Base-by-base conservation (phyloP, 1,284 basidiomycete species). In the Rhodofomes roseus region DNA sequence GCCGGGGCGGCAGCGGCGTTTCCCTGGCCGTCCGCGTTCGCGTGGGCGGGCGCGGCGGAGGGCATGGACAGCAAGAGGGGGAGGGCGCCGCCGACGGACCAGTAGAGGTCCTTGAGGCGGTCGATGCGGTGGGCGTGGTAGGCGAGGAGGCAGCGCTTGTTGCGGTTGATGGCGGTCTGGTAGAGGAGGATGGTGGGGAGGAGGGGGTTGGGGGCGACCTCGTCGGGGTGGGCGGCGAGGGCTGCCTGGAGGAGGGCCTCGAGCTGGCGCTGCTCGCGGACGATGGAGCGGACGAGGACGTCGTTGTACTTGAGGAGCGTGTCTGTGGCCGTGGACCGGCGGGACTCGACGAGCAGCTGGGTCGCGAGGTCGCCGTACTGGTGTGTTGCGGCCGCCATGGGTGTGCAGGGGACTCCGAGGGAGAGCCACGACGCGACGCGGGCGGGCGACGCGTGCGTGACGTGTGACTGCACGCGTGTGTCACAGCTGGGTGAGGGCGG, bases 251-350 rank as follows among this genome's bases (percentile, higher is more conserved):
- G 78, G 60, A 84, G 81, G 61, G 78, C 80, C 70, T 92, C 92
- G 64, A 97, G 87, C 68, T 93, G 91, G 67, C 95, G 92, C 61
- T 95, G 94, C 73, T 98, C 96, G 64, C 96, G 87, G 64, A 94
- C 83, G 71, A 98, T 83, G 43, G 86, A 81, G 55, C 95, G 89
- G 39, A 98, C 90, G 65, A 94, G 85, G 54, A 86, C 80, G 70
- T 95, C 92, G 73, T 96, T 95, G 82, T 98, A 98, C 66, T 96
- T 96, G 61, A 93, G 83, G 22, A 98, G 80, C 2, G 89, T 88
- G 65, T 93, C 89, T 0, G 92, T 89, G 44, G 88, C 84, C 0
- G 88, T 89, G 1, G 94, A 92, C 25, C 95, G 83, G 34, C 90
- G 87, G 4, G 94, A 90, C 73, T 96, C 93, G 54, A 85, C 83